Evolutionary conservation across 2,329 filamentous ascomycete genomes (phyloP).

Genomic region (Pseudocercospora musae): DNA sequence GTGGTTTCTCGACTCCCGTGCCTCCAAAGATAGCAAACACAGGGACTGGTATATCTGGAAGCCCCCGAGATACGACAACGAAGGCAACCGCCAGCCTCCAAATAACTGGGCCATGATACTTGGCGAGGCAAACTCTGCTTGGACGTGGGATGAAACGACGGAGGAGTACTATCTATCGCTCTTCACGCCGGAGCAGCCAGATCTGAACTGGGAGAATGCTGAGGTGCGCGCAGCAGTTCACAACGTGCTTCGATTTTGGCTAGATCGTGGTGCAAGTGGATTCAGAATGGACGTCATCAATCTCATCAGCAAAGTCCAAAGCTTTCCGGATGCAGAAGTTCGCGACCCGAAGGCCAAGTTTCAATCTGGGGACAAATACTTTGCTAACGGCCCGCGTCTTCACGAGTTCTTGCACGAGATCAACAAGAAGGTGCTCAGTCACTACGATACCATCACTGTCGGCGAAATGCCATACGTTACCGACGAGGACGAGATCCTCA

Average conservation of each 20-base stretch:
- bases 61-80: constrained; percentile 51
- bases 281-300: constrained; percentile 51
- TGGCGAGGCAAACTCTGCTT: constrained; percentile 40
- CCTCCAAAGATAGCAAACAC: constrained; percentile 51
- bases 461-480: constrained; percentile 59
- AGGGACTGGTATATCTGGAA: constrained; percentile 67
- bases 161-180: constrained; percentile 48
- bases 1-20: constrained; percentile 58
- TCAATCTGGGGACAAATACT: constrained; percentile 50
- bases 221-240: constrained; percentile 46
- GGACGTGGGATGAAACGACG: constrained; percentile 48
- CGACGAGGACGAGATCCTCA: constrained; percentile 44
- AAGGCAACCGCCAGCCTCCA: constrained; percentile 56
- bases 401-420: constrained; percentile 58
- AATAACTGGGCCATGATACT: constrained; percentile 51
- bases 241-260: constrained; percentile 48
- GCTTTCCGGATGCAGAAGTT: constrained; percentile 43
- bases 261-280: constrained; percentile 44
- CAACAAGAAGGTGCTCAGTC: constrained; percentile 50
- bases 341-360: constrained; percentile 42
- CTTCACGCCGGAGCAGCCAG: constrained; percentile 47
- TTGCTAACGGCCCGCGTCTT: constrained; percentile 56
- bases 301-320: constrained; percentile 45
- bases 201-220: constrained; percentile 49
- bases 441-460: constrained; percentile 58